Conservation (phyloP, 164 flowering plant genomes). For the Platanus orientalis region DNA sequence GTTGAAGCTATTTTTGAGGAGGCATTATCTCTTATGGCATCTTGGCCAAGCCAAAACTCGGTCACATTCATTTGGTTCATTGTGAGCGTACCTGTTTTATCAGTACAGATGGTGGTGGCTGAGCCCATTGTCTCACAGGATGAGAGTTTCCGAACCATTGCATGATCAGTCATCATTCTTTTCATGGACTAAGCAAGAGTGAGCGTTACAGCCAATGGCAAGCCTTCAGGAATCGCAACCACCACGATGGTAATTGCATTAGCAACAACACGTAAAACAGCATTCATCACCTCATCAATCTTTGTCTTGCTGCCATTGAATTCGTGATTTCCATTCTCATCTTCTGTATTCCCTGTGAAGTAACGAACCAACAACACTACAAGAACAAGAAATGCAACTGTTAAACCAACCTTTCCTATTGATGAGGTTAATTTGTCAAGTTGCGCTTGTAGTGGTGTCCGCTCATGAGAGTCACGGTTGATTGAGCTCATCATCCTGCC, state of each 20-base stretch:
- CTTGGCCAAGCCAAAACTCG: constrained; percentile 44
- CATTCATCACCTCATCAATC: constrained; percentile 27
- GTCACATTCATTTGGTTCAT: constrained; percentile 56
- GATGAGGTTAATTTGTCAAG: constrained; percentile 51
- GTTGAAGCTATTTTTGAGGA: constrained; percentile 13
- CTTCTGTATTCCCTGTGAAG: constrained; percentile 32
- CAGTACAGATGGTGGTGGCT: constrained; percentile 33
- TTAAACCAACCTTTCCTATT: constrained; percentile 50
- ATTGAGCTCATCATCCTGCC: constrained; percentile 61
- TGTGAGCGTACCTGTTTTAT: constrained; percentile 54
- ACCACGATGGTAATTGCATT: constrained; percentile 42
- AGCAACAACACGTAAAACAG: constrained; percentile 23
- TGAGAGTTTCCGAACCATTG: constrained; percentile 33
- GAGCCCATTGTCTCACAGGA: constrained; percentile 43
- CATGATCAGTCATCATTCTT: constrained; percentile 39
- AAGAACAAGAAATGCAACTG: constrained; percentile 45
- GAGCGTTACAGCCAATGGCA: constrained; percentile 35
- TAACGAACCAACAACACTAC: constrained; percentile 28
- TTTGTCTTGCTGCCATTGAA: constrained; percentile 34
- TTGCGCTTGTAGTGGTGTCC: constrained; percentile 57
- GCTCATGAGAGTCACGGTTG: constrained; percentile 31
- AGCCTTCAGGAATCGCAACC: constrained; percentile 41
- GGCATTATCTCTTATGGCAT: constrained; percentile 13
- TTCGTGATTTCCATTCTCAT: constrained; percentile 42
- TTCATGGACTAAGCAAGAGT: constrained; percentile 46